Evolutionary conservation across 2,329 filamentous ascomycete genomes (phyloP), one percentile per base, ranked within the genome.

Genomic region (Sporothrix humicola): DNA sequence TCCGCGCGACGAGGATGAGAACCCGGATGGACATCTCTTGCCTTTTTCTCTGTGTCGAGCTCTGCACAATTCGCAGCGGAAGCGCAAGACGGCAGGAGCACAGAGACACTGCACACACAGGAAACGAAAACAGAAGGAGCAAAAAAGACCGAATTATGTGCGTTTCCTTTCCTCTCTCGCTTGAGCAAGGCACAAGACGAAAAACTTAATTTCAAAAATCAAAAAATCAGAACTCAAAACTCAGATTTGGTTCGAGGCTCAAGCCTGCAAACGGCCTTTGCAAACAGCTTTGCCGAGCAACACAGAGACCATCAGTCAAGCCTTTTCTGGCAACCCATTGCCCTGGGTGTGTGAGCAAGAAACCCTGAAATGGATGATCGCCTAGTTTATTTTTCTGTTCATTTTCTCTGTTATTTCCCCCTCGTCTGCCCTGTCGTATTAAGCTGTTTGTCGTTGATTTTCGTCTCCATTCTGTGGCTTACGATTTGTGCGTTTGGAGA

Each of bases 21-120:
- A 78, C 77, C 77, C 75, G 74, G 77, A 78, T 78, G 77, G 78
- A 37, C 74, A 65, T 20, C 44, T 26, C n/a, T 23, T 31, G 26
- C 50, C 31, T 42, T 42, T 70, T 48, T 48, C 42, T 69, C 48
- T n/a, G 44, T 31, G 44, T 37, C 65, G 65, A 37, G 65, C 48
- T 52, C 65, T 63, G 15, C 10, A 8, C 46, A 52, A 12, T 37
- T 8, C 46, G 31, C 15, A 20, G 46, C 46, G 65, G 65, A 52
- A 52, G 65, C 46, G 65, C 46, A 68, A 52, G 50, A 52, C 23
- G 23, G 52, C 6, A 68, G 65, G 23, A 52, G 1, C 1, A 31
- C n/a, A 9, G 31, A 37, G 31, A 7, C 31, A 37, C 31, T 37
- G 31, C 31, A 37, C 31, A 37, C 31, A 37, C 31, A 37, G 7